These are phyloP conservation scores for Phytophthora multivora DNA, from an alignment of 352 stramenopile genomes.

Conservation along the genomic window DNA sequence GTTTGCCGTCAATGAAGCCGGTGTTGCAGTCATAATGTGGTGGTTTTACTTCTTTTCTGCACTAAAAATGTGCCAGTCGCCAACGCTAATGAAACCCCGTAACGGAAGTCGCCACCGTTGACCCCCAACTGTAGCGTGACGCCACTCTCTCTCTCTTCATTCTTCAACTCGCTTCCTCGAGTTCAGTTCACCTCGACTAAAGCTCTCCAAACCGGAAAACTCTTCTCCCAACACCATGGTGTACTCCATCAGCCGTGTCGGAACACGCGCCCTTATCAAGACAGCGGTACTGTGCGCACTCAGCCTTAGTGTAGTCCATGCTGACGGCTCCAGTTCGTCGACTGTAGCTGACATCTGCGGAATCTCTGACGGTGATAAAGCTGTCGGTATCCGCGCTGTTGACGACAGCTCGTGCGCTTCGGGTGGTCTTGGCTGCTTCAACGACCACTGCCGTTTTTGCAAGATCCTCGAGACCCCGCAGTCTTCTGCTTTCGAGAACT, in stretches of 20 bases:
- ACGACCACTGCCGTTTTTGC: conserved; percentile 44
- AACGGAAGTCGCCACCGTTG: conserved; percentile 19
- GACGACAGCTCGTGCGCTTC: conserved; percentile 30
- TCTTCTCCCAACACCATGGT: conserved; percentile 29
- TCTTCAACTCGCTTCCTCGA: conserved; percentile 26
- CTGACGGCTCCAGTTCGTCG: conserved; percentile 14
- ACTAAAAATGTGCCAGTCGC: conserved; percentile 20
- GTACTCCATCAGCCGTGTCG: conserved; percentile 22
- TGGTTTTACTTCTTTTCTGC: conserved; percentile 16
- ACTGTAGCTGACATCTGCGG: conserved; percentile 15
- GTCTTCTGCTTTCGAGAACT: conserved; percentile 40
- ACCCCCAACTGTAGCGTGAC: background rate
- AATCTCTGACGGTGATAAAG: conserved; percentile 40
- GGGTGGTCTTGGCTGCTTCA: conserved; percentile 51
- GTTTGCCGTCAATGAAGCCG: conserved; percentile 9
- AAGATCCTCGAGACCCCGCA: conserved; percentile 38
- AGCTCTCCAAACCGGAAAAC: background rate
- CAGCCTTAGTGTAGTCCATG: conserved; percentile 13
- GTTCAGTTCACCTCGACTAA: conserved; percentile 22
- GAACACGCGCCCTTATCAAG: conserved; percentile 27
- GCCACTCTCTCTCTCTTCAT: conserved; percentile 9
- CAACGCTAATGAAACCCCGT: conserved; percentile 15
- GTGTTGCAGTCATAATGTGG: conserved; percentile 14
- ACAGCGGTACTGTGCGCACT: conserved; percentile 34
- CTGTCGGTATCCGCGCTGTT: conserved; percentile 37